phyloP scores from a whole-genome alignment of 2,329 filamentous ascomycete species.

The Didymellaceae sp. region DNA sequence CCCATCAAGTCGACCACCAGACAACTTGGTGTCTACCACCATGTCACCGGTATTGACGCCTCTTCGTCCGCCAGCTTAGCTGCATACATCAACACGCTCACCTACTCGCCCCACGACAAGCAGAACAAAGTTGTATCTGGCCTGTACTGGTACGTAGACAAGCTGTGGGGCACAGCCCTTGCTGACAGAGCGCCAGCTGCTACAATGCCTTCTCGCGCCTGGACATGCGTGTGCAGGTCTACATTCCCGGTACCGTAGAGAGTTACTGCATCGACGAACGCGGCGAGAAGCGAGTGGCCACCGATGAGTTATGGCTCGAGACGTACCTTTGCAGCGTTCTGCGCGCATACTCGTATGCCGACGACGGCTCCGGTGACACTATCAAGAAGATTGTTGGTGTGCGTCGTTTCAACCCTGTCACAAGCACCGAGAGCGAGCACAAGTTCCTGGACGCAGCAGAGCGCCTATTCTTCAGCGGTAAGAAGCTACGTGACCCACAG shows the following conservation, averaged over 20 bases:
- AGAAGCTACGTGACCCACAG: neutral
- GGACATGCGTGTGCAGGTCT: slow-evolving; percentile 98
- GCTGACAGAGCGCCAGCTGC: slow-evolving; percentile 63
- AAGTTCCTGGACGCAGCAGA: slow-evolving; percentile 94
- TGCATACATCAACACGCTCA: slow-evolving; percentile 97
- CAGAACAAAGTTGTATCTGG: slow-evolving; percentile 91
- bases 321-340: slow-evolving; percentile 96
- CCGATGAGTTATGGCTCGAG: slow-evolving; percentile 94
- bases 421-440: slow-evolving; percentile 97
- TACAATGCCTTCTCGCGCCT: slow-evolving; percentile 99
- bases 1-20: slow-evolving; percentile 64
- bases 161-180: neutral
- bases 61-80: slow-evolving; percentile 96
- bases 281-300: slow-evolving; percentile 90
- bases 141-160: slow-evolving; percentile 78
- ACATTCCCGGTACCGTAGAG: slow-evolving; percentile 94
- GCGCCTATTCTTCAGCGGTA: slow-evolving; percentile 91
- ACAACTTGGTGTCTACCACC: slow-evolving; percentile 89
- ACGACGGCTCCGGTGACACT: slow-evolving; percentile 90
- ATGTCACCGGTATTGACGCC: slow-evolving; percentile 95
- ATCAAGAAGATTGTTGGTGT: slow-evolving; percentile 99
- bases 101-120: slow-evolving; percentile 84
- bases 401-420: slow-evolving; percentile 94
- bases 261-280: slow-evolving; percentile 97
- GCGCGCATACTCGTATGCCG: slow-evolving; percentile 93